These are phyloP conservation scores for Penicillium riverlandense DNA, from an alignment of 495 filamentous ascomycete species.

Conservation along the genomic window DNA sequence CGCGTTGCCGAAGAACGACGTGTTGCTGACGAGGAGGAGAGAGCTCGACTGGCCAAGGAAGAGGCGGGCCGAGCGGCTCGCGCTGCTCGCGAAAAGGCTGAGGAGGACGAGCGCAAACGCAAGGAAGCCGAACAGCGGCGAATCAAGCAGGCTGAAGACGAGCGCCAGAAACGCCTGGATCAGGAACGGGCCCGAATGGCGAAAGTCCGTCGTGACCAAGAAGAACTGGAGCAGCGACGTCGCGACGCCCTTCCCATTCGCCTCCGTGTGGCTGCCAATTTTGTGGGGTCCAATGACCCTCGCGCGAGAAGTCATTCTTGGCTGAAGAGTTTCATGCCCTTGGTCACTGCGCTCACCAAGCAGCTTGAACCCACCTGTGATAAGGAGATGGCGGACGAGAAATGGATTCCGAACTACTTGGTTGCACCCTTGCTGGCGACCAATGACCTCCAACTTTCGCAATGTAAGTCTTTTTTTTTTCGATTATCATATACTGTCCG, in stretches of 20 bases:
- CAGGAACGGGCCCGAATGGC: constrained; percentile 48
- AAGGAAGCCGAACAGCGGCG: constrained; percentile 46
- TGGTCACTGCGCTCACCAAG: constrained; percentile 41
- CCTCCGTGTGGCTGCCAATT: constrained; percentile 40
- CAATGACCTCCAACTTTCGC: constrained; percentile 64
- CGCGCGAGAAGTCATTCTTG: constrained; percentile 36
- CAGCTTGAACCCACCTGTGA: constrained; percentile 40
- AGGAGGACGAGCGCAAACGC: constrained; percentile 46
- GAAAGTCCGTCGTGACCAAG: constrained; percentile 41
- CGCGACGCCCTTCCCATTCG: constrained; percentile 49
- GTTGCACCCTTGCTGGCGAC: constrained; percentile 68
- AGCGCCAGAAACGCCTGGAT: constrained; percentile 45
- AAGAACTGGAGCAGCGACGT: constrained; percentile 49
- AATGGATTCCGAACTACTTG: constrained; percentile 73
- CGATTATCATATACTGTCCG: neutral
- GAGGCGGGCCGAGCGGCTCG: constrained; percentile 37
- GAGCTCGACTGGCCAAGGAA: constrained; percentile 33
- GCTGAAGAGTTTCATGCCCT: constrained; percentile 44
- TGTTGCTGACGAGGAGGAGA: constrained; percentile 40
- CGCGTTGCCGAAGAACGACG: constrained; percentile 20
- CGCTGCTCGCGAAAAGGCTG: constrained; percentile 39
- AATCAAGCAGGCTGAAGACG: constrained; percentile 48
- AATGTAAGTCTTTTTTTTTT: constrained; percentile 46
- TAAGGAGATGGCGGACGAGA: constrained; percentile 43
- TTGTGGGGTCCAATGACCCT: constrained; percentile 40